Evolutionary conservation across 768 basidiomycete genomes (phyloP).

Genomic region (Ephemerocybe angulata): DNA sequence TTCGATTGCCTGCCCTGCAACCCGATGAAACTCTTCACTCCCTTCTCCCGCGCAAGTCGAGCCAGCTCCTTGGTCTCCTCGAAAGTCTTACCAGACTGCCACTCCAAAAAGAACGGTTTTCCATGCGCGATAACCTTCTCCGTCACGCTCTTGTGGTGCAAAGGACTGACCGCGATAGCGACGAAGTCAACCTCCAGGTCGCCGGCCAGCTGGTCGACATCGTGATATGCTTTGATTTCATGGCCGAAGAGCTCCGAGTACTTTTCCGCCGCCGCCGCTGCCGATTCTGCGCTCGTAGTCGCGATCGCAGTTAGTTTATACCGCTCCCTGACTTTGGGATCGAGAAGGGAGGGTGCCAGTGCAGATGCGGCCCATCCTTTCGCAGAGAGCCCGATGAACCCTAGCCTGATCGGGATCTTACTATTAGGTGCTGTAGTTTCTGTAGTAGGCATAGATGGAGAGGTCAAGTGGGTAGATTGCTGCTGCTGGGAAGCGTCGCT

Average conservation of each 20-base stretch:
- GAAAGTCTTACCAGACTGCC: conserved; percentile 30
- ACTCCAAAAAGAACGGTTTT: conserved; percentile 37
- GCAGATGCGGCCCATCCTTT: conserved; percentile 25
- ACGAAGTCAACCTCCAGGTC: conserved; percentile 37
- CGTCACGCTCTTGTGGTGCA: conserved; percentile 23
- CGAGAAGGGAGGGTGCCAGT: conserved; percentile 18
- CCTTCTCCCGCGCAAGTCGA: conserved; percentile 22
- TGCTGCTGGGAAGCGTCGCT: no score
- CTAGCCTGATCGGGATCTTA: conserved; percentile 17
- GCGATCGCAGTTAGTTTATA: conserved; percentile 29
- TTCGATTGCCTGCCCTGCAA: conserved; percentile 27
- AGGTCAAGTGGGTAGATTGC: no score
- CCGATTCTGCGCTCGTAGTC: conserved; percentile 27
- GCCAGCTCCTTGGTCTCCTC: conserved; percentile 31
- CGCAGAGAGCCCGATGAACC: conserved; percentile 28
- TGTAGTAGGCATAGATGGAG: no score
- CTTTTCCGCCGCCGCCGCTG: conserved; percentile 24
- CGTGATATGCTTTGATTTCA: conserved; percentile 27
- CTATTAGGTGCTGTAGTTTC: not conserved
- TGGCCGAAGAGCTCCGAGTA: conserved; percentile 20
- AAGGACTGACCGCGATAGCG: conserved; percentile 28
- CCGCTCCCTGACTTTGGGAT: conserved; percentile 11
- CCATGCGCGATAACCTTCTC: conserved; percentile 30
- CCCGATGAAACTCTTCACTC: conserved; percentile 28
- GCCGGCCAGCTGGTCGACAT: conserved; percentile 14